A percentile compares a stretch with the other conserved stretches of the same genome.
phyloP scores from a whole-genome alignment of 306 rosid genomes.

The Erythrophleum fordii region DNA sequence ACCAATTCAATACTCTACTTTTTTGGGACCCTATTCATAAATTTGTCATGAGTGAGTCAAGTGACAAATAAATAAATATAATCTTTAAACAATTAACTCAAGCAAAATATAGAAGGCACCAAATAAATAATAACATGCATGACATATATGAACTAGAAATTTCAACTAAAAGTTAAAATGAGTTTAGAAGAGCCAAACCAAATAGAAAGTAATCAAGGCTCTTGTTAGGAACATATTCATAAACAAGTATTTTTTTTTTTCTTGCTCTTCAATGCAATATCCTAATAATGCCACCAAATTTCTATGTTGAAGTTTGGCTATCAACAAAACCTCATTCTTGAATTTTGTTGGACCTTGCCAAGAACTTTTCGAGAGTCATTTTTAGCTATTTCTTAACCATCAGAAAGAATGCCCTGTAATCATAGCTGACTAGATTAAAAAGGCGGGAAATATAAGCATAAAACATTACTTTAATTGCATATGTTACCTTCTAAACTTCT shows the following conservation, averaged over 20 bases:
- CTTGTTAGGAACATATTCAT: neutral
- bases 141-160: neutral
- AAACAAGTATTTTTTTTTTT: neutral
- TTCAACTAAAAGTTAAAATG: neutral
- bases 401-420: conserved; percentile 23
- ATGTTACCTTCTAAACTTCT: neutral
- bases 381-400: neutral
- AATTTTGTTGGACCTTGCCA: neutral
- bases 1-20: neutral
- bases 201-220: neutral
- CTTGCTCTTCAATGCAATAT: neutral
- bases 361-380: neutral
- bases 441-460: neutral
- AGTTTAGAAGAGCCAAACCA: neutral
- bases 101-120: neutral
- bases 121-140: no score
- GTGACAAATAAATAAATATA: neutral
- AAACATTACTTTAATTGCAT: neutral
- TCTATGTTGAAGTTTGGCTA: neutral
- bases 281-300: neutral
- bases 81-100: neutral
- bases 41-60: neutral
- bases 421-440: neutral
- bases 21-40: neutral
- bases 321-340: neutral